A percentile compares a stretch with the other conserved stretches of the same genome.
Evolutionary conservation across 1,139 yeast genomes (phyloP).

Genomic region (Pichia sp.): DNA sequence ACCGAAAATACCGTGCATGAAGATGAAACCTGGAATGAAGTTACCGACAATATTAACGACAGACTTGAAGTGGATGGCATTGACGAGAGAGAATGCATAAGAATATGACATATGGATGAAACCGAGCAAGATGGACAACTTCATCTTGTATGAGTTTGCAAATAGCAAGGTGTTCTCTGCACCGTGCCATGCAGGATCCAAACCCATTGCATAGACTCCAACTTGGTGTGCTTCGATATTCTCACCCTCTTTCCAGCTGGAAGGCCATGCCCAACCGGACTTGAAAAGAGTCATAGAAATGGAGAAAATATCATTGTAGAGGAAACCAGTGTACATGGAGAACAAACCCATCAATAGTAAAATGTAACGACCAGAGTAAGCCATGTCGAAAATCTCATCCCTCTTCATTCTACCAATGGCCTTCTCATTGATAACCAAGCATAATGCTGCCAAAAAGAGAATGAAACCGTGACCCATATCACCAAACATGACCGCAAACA

Average conservation of each 20-base stretch:
- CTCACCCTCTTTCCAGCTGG: conserved; percentile 50
- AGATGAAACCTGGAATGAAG: conserved; percentile 69
- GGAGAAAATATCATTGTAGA: conserved; percentile 73
- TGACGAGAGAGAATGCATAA: conserved; percentile 59
- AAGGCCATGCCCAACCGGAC: conserved; percentile 76
- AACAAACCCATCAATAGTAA: conserved; percentile 67
- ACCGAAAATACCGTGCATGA: conserved; percentile 82
- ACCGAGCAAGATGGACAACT: conserved; percentile 73
- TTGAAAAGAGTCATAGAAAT: conserved; percentile 66
- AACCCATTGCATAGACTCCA: conserved; percentile 61
- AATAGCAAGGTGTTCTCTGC: conserved; percentile 68
- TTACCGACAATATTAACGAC: conserved; percentile 66
- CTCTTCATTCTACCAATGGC: conserved; percentile 52
- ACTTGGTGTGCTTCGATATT: conserved; percentile 45
- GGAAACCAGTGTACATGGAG: conserved; percentile 71
- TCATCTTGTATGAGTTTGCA: conserved; percentile 78
- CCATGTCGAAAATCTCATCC: conserved; percentile 81
- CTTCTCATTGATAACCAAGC: conserved; percentile 55
- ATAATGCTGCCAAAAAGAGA: conserved; percentile 50
- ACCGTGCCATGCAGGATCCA: conserved; percentile 80
- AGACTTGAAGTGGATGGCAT: conserved; percentile 52
- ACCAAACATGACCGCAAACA: conserved; percentile 88
- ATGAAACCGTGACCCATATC: conserved; percentile 77
- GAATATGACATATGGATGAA: conserved; percentile 74
- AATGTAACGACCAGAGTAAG: conserved; percentile 68